phyloP scores from a whole-genome alignment of 83 land plant genomes.

The Picea abies region DNA sequence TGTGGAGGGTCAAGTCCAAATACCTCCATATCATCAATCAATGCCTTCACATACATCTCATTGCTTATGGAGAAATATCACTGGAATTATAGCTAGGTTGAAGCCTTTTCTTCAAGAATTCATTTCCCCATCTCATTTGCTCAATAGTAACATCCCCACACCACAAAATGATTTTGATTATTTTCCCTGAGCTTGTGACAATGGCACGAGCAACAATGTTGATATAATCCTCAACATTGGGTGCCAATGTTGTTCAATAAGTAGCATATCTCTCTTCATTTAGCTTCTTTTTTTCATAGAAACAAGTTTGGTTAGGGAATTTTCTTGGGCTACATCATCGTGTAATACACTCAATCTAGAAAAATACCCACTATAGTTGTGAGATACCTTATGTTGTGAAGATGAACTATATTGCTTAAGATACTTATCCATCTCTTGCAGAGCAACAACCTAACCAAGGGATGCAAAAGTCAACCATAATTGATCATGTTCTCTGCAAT shows the following conservation, averaged over 20 bases:
- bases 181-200: slow-evolving; percentile 61
- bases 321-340: slow-evolving; percentile 27
- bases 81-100: slow-evolving; percentile 28
- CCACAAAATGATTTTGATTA: slow-evolving; percentile 81
- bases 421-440: slow-evolving; percentile 34
- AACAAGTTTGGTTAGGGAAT: slow-evolving; percentile 21
- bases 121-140: slow-evolving; percentile 65
- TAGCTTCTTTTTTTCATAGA: slow-evolving; percentile 20
- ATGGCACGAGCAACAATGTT: slow-evolving; percentile 60
- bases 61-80: slow-evolving; percentile 52
- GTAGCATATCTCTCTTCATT: slow-evolving; percentile 47
- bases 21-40: slow-evolving; percentile 52
- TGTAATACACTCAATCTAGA: no score
- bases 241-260: no score
- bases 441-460: slow-evolving; percentile 28
- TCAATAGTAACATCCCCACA: slow-evolving; percentile 87
- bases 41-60: slow-evolving; percentile 43
- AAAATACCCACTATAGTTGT: background rate
- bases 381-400: slow-evolving; percentile 56
- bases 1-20: slow-evolving; percentile 24
- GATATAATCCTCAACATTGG: slow-evolving; percentile 48
- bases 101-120: slow-evolving; percentile 56
- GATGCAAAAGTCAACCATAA: slow-evolving; percentile 74
- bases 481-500: slow-evolving; percentile 30
- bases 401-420: slow-evolving; percentile 60